Percentiles rank a stretch among this genome's conserved stretches.
Conservation (phyloP, 2,329 filamentous ascomycete species). For the Pyricularia grisea region DNA sequence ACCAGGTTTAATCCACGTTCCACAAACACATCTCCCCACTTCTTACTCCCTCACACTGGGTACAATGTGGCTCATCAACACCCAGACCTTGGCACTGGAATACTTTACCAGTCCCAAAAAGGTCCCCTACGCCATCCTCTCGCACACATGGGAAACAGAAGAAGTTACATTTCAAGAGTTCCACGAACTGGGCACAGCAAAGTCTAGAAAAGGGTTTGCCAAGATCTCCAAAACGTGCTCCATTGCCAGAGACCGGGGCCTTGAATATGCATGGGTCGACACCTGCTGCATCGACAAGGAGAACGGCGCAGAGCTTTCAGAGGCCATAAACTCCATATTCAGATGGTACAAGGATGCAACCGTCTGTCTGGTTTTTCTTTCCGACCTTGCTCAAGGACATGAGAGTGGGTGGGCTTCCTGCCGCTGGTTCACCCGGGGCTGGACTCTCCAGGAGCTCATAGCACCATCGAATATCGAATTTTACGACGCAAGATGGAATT, state of each 20-base stretch:
- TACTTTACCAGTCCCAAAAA: conserved; percentile 8
- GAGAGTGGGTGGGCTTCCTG: not conserved
- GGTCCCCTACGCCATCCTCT: conserved; percentile 13
- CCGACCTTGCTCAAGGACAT: not conserved
- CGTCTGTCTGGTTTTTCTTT: conserved; percentile 8
- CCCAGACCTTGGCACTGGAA: conserved; percentile 9
- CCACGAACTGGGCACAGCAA: not conserved
- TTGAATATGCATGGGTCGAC: conserved; percentile 12
- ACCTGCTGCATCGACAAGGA: conserved; percentile 15
- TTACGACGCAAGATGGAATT: conserved; percentile 3
- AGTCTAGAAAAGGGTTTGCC: not conserved
- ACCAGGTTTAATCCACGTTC: too few species aligned
- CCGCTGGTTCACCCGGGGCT: conserved; percentile 6
- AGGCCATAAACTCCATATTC: conserved; percentile 14
- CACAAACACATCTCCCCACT: not conserved
- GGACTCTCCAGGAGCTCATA: conserved; percentile 6
- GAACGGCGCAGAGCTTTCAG: conserved; percentile 9
- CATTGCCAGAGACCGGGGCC: conserved; percentile 1
- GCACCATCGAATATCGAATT: conserved; percentile 1
- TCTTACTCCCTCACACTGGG: not conserved
- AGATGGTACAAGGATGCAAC: conserved; percentile 8
- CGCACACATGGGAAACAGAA: conserved; percentile 9
- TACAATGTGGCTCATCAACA: conserved; percentile 13
- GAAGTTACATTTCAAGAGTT: conserved; percentile 7
- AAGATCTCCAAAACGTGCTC: conserved; percentile 6